phyloP scores from a whole-genome alignment of 495 filamentous ascomycete species.

The Aspergillus egyptiacus region DNA sequence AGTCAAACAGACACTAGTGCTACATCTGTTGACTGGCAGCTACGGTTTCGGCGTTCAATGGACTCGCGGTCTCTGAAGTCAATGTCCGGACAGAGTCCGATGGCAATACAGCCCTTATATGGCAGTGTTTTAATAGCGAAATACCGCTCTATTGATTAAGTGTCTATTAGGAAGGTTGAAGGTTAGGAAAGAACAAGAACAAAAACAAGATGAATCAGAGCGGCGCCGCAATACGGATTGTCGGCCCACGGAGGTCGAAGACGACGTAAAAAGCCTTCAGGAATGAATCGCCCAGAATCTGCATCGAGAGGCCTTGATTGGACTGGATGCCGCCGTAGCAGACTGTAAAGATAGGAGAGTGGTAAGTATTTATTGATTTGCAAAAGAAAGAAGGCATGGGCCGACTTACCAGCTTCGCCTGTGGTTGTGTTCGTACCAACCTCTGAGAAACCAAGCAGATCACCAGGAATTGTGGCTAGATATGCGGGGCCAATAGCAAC shows the following conservation, averaged over 20 bases:
- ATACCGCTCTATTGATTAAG: constrained; percentile 8
- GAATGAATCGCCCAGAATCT: constrained; percentile 76
- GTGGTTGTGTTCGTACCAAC: constrained; percentile 43
- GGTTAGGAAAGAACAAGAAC: neutral
- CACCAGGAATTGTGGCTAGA: constrained; percentile 60
- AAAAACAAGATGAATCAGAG: constrained; percentile 10
- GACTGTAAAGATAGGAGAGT: constrained; percentile 30
- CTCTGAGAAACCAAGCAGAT: constrained; percentile 58
- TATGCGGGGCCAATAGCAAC: constrained; percentile 56
- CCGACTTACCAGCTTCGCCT: constrained; percentile 32
- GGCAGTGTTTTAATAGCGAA: neutral
- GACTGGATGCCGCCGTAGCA: constrained; percentile 71
- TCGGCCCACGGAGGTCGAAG: constrained; percentile 56
- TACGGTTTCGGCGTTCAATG: no score
- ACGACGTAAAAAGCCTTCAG: constrained; percentile 76
- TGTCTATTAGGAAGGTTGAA: constrained; percentile 2
- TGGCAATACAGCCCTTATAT: neutral
- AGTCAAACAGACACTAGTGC: no score
- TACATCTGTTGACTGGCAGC: no score
- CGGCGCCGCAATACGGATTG: constrained; percentile 32
- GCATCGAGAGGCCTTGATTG: constrained; percentile 48
- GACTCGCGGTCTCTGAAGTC: no score
- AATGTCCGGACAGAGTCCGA: neutral
- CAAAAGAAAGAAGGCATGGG: neutral
- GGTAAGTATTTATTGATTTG: no score